Base-by-base conservation (phyloP, 768 basidiomycete genomes). In the Boletus bicolor region DNA sequence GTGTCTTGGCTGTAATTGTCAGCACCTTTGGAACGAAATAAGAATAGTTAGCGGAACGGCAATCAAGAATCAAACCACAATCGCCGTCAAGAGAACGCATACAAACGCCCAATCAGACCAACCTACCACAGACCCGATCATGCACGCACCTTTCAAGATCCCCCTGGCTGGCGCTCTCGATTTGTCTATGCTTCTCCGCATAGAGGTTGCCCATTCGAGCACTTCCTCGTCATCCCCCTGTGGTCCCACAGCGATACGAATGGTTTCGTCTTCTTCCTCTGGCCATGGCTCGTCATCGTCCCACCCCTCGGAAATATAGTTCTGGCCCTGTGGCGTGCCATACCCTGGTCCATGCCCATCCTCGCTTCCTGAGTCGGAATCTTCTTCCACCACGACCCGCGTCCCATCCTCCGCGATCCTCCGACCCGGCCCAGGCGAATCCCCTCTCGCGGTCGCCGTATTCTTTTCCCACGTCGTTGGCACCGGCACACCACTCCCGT, bases 281-380 rank as follows among this genome's bases (percentile, higher is more conserved):
- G 84, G 84, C 85, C 86, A 89, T 38, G 87, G 86, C 45, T 92
- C 91, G 59, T 89, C 86, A 48, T 89, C 87, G 46, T 89, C 87
- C 79, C 87, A 89, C 19, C 85, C 85, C 42, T 87, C 87, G 4
- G 77, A 76, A 43, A 82, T 79, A 62, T 74, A 78, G 55, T 64
- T 72, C 38, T 76, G 75, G 26, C 71, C 72, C 44, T 61, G 62
- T 7, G 58, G 45, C 53, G 65, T 68, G 28, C 78, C 74, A 44
- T 74, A 64, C 7, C 68, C 74, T 19, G 68, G 58, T 15, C 58
- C 71, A 55, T 77, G 78, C 7, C 77, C 81, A 21, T 83, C 79
- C 59, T 81, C 81, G 57, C 80, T 80, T 47, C 76, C 79, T 28
- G 85, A 81, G 39, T 77, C 75, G 64, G 79, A 86, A n/a, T 89